Base-by-base conservation (phyloP, 2,329 filamentous ascomycete genomes). In the Cordyceps tenuipes region DNA sequence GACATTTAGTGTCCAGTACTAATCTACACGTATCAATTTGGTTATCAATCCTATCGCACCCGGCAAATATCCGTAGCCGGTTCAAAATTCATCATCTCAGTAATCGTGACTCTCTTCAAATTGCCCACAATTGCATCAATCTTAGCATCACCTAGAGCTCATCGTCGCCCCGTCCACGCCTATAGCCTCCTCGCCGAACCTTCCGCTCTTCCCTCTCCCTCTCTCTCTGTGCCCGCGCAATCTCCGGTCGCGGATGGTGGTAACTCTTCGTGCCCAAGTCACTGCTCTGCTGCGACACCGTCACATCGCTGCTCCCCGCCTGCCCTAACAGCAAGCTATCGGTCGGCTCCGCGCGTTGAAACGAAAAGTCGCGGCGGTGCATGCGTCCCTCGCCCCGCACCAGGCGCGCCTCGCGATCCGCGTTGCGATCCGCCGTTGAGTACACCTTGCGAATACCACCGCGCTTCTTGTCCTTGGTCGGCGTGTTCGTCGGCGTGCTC, bases 381-480 rank as follows among this genome's bases (percentile, higher is more conserved):
- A 66, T 60, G 10, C 81, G 77, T 54, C 78, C 78, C 58, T 83
- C 80, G 13, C 52, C 56, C 57, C 80, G 77, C n/a, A 83, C 72
- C 43, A n/a, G 43, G 17, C n/a, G 44, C 77, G 76, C 21, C 77
- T 73, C 0, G 82, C 82, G 71, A 86, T 74, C 19, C 79, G 74
- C 77, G 56, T 74, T 81, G 65, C 80, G 79, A 71, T 84, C 81
- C 10, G 82, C 79, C 1, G 78, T 80, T 44, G 81, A 84, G 74
- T 85, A 84, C 36, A 85, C 82, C 73, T 85, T 85, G 64, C 82
- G 77, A 66, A 85, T 85, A 55, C 80, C 79, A 50, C 70, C 74
- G 4, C 56, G 47, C 48, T 50, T 52, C 48, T 51, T 52, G 36
- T 52, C 56, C 71, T 80, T 78, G 57, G 75, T 76, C 0, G 81